These are phyloP conservation scores for Didymella segeticola DNA, from an alignment of 2,329 filamentous ascomycete species.

Conservation along the genomic window DNA sequence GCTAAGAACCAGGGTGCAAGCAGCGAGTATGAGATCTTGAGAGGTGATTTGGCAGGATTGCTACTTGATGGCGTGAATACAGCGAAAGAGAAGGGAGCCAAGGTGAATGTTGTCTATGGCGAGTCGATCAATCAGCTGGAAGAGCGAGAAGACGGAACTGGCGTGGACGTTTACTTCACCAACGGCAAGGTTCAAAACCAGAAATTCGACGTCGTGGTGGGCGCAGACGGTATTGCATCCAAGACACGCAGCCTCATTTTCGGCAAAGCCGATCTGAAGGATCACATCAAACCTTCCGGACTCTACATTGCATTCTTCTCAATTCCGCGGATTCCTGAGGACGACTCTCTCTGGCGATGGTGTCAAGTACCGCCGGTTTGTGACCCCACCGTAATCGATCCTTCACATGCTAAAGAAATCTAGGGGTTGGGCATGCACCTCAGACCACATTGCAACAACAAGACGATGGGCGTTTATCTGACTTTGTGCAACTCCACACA, in stretches of 20 bases:
- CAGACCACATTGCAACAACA: slow-evolving; percentile 35
- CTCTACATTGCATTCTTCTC: slow-evolving; percentile 42
- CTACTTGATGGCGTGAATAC: slow-evolving; percentile 34
- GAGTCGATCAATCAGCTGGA: slow-evolving; percentile 29
- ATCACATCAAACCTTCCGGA: slow-evolving; percentile 29
- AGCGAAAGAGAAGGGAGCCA: slow-evolving; percentile 21
- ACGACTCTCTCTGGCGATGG: slow-evolving; percentile 34
- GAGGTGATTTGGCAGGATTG: slow-evolving; percentile 44
- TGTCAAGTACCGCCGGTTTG: slow-evolving; percentile 27
- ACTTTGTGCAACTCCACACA: slow-evolving; percentile 30
- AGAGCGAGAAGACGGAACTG: slow-evolving; percentile 24
- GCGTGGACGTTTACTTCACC: slow-evolving; percentile 33
- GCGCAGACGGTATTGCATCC: slow-evolving; percentile 38
- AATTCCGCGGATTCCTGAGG: slow-evolving; percentile 29
- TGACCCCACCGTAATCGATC: not conserved
- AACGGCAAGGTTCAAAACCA: slow-evolving; percentile 25
- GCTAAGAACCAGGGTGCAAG: slow-evolving; percentile 26
- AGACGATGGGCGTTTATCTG: slow-evolving; percentile 35
- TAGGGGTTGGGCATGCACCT: slow-evolving; percentile 31
- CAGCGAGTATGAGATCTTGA: slow-evolving; percentile 44
- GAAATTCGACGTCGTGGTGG: slow-evolving; percentile 40
- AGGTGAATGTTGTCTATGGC: slow-evolving; percentile 30
- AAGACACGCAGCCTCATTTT: slow-evolving; percentile 35
- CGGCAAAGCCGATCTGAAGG: slow-evolving; percentile 26
- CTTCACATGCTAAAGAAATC: not conserved